phyloP scores from a whole-genome alignment of 2,329 filamentous ascomycete genomes.

The Akanthomyces muscarius region DNA sequence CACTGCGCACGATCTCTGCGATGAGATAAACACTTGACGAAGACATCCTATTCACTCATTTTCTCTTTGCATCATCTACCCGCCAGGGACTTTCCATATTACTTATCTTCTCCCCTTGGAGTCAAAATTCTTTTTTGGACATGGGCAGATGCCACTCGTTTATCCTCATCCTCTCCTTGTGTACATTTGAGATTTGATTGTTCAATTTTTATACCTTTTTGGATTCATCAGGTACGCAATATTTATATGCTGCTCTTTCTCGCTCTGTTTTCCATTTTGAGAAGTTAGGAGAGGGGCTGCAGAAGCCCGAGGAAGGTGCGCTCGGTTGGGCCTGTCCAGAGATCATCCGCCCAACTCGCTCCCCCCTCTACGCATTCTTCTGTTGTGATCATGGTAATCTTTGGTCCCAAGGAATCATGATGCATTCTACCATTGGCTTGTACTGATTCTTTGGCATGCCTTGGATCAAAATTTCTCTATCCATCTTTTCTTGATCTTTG shows the following conservation, averaged over 20 bases:
- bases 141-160: conserved; percentile 3
- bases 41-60: not conserved
- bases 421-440: not conserved
- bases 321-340: not conserved
- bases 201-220: conserved; percentile 5
- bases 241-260: not conserved
- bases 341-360: not conserved
- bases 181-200: conserved; percentile 6
- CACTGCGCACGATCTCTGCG: not conserved
- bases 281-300: not conserved
- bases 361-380: not conserved
- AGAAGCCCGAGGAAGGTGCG: conserved; percentile 5
- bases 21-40: not conserved
- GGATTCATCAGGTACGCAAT: conserved; percentile 9
- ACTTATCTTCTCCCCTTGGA: not conserved
- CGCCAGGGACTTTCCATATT: not conserved
- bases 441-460: conserved; percentile 7
- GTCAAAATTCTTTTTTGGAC: conserved; percentile 9
- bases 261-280: conserved; percentile 9
- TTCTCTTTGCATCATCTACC: not conserved
- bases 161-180: conserved; percentile 2
- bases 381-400: not conserved
- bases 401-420: not conserved
- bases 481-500: conserved; percentile 4
- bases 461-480: conserved; percentile 7